Evolutionary conservation across 176 grass and related monocot genomes (phyloP).

Genomic region (Musa itinerans): DNA sequence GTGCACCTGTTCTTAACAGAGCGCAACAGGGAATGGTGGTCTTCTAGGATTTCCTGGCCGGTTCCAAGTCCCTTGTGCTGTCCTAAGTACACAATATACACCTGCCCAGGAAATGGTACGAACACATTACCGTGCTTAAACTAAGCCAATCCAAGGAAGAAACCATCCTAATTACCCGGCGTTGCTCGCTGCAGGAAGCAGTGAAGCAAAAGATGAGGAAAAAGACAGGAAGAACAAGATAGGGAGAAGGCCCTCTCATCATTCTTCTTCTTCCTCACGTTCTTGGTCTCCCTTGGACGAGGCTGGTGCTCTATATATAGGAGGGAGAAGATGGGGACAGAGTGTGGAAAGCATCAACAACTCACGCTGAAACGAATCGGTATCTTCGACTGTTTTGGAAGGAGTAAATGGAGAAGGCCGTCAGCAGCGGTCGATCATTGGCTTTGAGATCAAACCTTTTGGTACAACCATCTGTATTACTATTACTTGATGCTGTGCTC

Average conservation of each 20-base stretch:
- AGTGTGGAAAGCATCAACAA: too few relatives aligned
- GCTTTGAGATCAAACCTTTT: too few relatives aligned
- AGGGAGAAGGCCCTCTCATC: neutral
- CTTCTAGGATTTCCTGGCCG: conserved; percentile 34
- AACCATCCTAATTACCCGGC: conserved; percentile 28
- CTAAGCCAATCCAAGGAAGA: neutral
- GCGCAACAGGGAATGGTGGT: conserved; percentile 56
- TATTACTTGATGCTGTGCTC: too few relatives aligned
- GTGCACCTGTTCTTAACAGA: conserved; percentile 61
- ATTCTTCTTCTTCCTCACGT: neutral
- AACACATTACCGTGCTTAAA: neutral
- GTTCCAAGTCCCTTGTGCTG: conserved; percentile 37
- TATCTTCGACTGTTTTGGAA: too few relatives aligned
- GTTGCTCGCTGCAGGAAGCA: conserved; percentile 21
- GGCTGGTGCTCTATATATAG: neutral
- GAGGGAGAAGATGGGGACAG: neutral
- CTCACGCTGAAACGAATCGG: too few relatives aligned
- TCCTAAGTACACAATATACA: conserved; percentile 71
- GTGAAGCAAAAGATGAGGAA: conserved; percentile 3
- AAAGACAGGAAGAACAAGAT: conserved; percentile 31
- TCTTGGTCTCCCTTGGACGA: neutral
- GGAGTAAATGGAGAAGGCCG: too few relatives aligned
- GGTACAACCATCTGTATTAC: too few relatives aligned
- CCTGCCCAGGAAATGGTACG: conserved; percentile 21
- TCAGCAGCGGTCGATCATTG: too few relatives aligned